These are phyloP conservation scores for Pseudocercospora ulei DNA, from an alignment of 2,329 filamentous ascomycete species.

Conservation along the genomic window DNA sequence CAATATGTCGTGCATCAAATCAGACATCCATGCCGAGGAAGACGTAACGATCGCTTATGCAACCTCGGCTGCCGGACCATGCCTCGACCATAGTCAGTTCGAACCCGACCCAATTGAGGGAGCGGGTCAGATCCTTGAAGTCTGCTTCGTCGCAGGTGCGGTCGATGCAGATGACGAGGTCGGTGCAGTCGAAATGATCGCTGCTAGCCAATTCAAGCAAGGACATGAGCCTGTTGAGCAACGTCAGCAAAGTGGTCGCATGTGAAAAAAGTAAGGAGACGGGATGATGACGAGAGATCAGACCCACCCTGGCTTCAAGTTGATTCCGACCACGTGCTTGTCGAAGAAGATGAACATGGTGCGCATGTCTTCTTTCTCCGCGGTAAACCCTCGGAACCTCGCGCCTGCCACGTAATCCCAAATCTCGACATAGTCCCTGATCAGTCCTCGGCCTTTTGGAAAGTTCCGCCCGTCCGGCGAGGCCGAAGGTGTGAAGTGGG, in stretches of 20 bases:
- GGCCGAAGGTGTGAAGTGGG: conserved; percentile 33
- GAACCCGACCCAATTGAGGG: conserved; percentile 89
- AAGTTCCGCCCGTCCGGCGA: conserved; percentile 31
- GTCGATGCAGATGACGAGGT: conserved; percentile 73
- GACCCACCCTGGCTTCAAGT: conserved; percentile 78
- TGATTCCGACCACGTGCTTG: conserved; percentile 57
- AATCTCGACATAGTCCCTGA: conserved; percentile 62
- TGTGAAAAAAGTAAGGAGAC: conserved; percentile 7
- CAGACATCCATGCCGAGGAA: conserved; percentile 83
- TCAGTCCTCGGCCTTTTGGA: conserved; percentile 25
- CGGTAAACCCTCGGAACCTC: conserved; percentile 77
- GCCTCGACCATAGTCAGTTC: conserved; percentile 68
- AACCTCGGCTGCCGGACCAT: conserved; percentile 55
- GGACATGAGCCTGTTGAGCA: conserved; percentile 60
- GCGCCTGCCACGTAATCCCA: conserved; percentile 82
- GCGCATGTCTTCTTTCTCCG: conserved; percentile 58
- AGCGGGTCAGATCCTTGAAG: conserved; percentile 61
- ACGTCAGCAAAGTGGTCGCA: conserved; percentile 17
- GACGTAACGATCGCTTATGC: conserved; percentile 67
- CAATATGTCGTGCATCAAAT: conserved; percentile 14
- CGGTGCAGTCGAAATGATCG: conserved; percentile 60
- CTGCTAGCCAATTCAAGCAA: conserved; percentile 77
- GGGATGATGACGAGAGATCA: conserved; percentile 10
- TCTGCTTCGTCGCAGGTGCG: conserved; percentile 55
- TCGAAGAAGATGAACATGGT: conserved; percentile 86